Evolutionary conservation across 768 basidiomycete genomes (phyloP).

Genomic region (Phylloporus scabripes): DNA sequence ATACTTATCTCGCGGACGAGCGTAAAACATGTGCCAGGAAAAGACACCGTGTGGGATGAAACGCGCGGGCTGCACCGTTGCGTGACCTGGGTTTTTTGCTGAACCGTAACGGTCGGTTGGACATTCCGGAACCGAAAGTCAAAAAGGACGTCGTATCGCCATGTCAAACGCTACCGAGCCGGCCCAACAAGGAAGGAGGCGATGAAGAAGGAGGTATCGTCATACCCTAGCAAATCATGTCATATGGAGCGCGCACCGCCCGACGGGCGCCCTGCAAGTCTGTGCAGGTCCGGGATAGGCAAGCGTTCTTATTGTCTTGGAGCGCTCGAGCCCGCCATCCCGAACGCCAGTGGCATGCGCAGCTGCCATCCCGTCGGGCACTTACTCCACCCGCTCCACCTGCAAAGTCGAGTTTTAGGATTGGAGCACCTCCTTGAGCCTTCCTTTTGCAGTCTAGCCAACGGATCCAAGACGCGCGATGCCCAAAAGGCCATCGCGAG

Average conservation of each 20-base stretch:
- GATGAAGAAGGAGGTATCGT: background rate
- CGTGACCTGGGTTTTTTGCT: background rate
- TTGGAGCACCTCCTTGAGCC: background rate
- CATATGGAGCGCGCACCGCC: too few relatives aligned
- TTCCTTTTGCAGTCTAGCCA: background rate
- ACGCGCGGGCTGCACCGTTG: background rate
- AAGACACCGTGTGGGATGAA: background rate
- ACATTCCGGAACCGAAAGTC: background rate
- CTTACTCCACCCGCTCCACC: too few relatives aligned
- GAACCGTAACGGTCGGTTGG: background rate
- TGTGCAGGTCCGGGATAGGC: too few relatives aligned
- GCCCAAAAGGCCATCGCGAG: too few relatives aligned
- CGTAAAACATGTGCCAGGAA: background rate
- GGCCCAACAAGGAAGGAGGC: too few relatives aligned
- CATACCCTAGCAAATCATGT: background rate
- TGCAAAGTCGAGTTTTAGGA: too few relatives aligned
- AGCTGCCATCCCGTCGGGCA: too few relatives aligned
- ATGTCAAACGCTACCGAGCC: background rate
- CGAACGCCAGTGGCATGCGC: background rate
- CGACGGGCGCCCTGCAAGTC: too few relatives aligned
- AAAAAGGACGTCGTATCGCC: background rate
- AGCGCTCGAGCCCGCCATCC: too few relatives aligned
- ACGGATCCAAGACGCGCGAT: background rate
- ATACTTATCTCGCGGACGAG: background rate
- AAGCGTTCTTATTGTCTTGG: background rate